These are phyloP conservation scores for Apophysomyces ossiformis DNA, from an alignment of 371 early-diverging fungal genomes.

Conservation along the genomic window DNA sequence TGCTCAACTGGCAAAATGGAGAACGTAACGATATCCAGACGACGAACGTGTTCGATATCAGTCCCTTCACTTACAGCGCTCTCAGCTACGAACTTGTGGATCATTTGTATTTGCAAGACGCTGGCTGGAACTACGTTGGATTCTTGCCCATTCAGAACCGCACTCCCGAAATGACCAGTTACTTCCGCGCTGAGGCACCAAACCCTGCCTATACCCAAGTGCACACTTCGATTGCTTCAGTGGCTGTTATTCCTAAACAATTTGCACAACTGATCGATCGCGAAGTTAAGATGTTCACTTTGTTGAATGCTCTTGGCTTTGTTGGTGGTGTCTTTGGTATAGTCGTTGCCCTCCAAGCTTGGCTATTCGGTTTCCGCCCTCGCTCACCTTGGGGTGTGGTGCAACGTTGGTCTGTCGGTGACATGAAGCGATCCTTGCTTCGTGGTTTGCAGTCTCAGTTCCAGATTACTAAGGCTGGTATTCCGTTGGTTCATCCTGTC, in stretches of 20 bases:
- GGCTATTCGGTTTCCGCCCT: slow-evolving; percentile 29
- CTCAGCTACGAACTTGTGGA: slow-evolving; percentile 46
- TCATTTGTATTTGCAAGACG: slow-evolving; percentile 45
- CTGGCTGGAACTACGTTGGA: slow-evolving; percentile 57
- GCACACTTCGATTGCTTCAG: slow-evolving; percentile 38
- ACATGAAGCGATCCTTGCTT: slow-evolving; percentile 26
- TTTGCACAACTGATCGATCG: slow-evolving; percentile 34
- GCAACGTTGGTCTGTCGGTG: slow-evolving; percentile 30
- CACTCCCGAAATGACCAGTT: slow-evolving; percentile 46
- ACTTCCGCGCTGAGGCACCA: slow-evolving; percentile 46
- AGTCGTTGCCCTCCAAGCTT: slow-evolving; percentile 20
- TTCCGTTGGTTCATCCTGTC: slow-evolving; percentile 28
- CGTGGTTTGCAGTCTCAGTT: slow-evolving; percentile 25
- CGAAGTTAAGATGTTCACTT: slow-evolving; percentile 50
- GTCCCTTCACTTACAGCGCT: slow-evolving; percentile 46
- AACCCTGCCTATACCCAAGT: slow-evolving; percentile 44
- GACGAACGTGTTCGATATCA: slow-evolving; percentile 39
- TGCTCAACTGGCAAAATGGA: slow-evolving; percentile 41
- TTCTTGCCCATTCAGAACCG: slow-evolving; percentile 50
- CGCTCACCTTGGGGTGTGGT: slow-evolving; percentile 29
- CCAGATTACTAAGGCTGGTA: slow-evolving; percentile 20
- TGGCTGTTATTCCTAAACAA: slow-evolving; percentile 33
- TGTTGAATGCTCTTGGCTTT: slow-evolving; percentile 28
- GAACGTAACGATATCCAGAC: slow-evolving; percentile 52
- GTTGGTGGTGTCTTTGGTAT: slow-evolving; percentile 29